Base-by-base conservation (phyloP, 129 eudicot species). In the Glebionis coronaria region DNA sequence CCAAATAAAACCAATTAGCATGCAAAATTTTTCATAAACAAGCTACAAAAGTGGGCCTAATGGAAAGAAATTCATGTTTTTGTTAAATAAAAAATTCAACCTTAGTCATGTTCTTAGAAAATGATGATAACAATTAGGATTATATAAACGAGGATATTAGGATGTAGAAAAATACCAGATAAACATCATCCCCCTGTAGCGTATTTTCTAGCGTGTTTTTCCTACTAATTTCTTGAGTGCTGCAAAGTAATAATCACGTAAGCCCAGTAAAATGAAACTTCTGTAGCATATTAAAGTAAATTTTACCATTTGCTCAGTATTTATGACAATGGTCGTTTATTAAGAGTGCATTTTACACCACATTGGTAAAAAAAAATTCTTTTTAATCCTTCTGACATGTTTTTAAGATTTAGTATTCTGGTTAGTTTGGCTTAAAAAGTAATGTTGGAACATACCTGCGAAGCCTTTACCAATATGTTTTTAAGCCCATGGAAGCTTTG, bases 151-250 rank as follows among this genome's bases (percentile, higher is more conserved):
- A 12, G 14, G 19, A 77, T n/a, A n/a, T n/a, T n/a, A n/a, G n/a
- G n/a, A n/a, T n/a, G n/a, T n/a, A n/a, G n/a, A n/a, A n/a, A 70
- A 12, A 20, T 69, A 88, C 96, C 89, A 88, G 25, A 60, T 16
- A 76, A 70, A 85, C 81, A 59, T 82, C 82, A 73, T 88, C 82
- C 82, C 56, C 96, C 92, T n/a, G 92, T 88, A 35, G 96, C 92
- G 73, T 85, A 88, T 56, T 63, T 88, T 61, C 89, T 87, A 64
- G 96, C 82, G 76, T 72, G 52, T 20, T 71, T 65, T 21, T 67
- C 57, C 57, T 42, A 88, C 74, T 20, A 88, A 72, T 71, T 68
- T 82, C 78, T 88, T 92, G 13, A 88, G 84, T 54, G 96, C 92
- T 88, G 89, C 60, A 73, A 23, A 19, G 38, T 40, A 20, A 42